phyloP scores from a whole-genome alignment of 106 monocot genomes.

The Dactylorhiza incarnata region DNA sequence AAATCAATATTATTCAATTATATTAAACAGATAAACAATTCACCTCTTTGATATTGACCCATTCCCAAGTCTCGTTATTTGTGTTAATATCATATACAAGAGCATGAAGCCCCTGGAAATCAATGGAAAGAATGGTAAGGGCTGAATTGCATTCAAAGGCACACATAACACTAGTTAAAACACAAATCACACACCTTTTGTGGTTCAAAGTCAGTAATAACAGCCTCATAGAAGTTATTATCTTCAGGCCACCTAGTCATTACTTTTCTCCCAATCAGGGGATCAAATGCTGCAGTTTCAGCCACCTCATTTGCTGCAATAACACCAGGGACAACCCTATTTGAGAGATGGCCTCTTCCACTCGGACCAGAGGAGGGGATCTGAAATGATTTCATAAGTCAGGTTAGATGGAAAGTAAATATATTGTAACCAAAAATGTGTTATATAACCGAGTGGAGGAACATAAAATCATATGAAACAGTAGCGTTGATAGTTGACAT shows the following conservation, averaged over 20 bases:
- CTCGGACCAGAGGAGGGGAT: slow-evolving; percentile 23
- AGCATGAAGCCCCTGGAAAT: slow-evolving; percentile 47
- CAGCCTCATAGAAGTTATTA: slow-evolving; percentile 70
- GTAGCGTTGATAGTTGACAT: slow-evolving; percentile 16
- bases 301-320: slow-evolving; percentile 25
- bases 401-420: too few relatives aligned
- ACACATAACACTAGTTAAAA: not conserved
- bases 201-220: slow-evolving; percentile 39
- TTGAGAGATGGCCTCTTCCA: slow-evolving; percentile 33
- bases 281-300: slow-evolving; percentile 31
- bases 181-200: slow-evolving; percentile 5
- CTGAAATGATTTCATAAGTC: not conserved
- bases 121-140: not conserved
- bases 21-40: slow-evolving; percentile 8
- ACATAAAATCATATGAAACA: slow-evolving; percentile 8
- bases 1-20: not conserved
- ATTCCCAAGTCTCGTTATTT: slow-evolving; percentile 59
- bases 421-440: not conserved
- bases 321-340: slow-evolving; percentile 28
- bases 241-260: slow-evolving; percentile 73
- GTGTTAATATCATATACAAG: slow-evolving; percentile 70
- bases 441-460: not conserved
- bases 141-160: not conserved
- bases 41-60: slow-evolving; percentile 76
- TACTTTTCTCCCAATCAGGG: slow-evolving; percentile 54